phyloP scores from a whole-genome alignment of 495 filamentous ascomycete genomes.

The Daldinia concentrica region DNA sequence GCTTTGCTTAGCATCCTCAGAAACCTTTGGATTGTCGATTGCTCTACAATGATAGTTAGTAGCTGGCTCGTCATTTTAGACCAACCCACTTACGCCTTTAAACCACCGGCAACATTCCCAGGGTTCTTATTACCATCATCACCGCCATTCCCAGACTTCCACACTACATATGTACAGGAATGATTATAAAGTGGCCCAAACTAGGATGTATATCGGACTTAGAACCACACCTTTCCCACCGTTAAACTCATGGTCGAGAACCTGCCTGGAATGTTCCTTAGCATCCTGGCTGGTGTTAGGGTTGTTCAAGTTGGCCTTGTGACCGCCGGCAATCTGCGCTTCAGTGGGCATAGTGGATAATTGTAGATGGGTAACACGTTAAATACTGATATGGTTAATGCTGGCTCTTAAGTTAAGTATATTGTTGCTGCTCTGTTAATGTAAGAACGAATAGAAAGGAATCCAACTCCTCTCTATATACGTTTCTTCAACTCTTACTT shows the following conservation, averaged over 20 bases:
- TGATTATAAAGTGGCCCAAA: not conserved
- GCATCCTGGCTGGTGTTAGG: slow-evolving; percentile 52
- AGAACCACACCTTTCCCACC: slow-evolving; percentile 46
- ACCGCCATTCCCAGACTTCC: slow-evolving; percentile 28
- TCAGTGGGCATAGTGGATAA: slow-evolving; percentile 46
- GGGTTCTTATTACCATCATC: slow-evolving; percentile 53
- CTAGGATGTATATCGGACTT: not conserved
- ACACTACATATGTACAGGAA: slow-evolving; percentile 36
- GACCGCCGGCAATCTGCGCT: slow-evolving; percentile 55
- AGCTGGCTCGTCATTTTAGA: not conserved
- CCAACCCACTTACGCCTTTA: slow-evolving; percentile 52
- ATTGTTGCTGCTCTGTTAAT: not conserved
- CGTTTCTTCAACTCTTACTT: not conserved
- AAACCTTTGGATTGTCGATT: slow-evolving; percentile 55
- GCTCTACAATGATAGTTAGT: slow-evolving; percentile 38
- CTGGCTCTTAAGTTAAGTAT: not conserved
- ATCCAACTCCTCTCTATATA: slow-evolving; percentile 24
- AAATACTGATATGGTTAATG: not conserved
- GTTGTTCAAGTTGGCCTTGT: slow-evolving; percentile 62
- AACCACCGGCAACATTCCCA: slow-evolving; percentile 53
- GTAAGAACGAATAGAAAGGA: not conserved
- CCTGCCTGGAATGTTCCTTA: slow-evolving; percentile 52
- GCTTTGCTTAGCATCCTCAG: slow-evolving; percentile 53
- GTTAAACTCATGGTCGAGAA: slow-evolving; percentile 56
- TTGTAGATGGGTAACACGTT: not conserved